These are phyloP conservation scores for Benincasa hispida DNA, from an alignment of 306 rosid genomes.

Conservation along the genomic window DNA sequence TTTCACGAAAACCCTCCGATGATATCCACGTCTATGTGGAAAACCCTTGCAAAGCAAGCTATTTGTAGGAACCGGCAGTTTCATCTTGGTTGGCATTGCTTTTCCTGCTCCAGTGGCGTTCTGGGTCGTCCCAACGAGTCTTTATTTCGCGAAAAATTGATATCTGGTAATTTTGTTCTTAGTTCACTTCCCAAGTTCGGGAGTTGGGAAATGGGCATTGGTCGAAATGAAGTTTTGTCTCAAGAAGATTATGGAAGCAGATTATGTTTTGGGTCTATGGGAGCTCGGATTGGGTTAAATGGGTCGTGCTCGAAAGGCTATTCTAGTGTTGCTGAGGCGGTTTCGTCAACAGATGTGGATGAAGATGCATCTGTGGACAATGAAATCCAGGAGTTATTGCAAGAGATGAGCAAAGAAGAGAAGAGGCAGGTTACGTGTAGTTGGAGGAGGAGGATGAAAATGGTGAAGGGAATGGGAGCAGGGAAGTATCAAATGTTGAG, in stretches of 20 bases:
- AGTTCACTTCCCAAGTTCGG: constrained; percentile 10
- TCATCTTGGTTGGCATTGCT: constrained; percentile 12
- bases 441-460: constrained; percentile 16
- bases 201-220: constrained; percentile 7
- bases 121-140: constrained; percentile 13
- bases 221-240: constrained; percentile 3
- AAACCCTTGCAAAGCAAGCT: constrained; percentile 36
- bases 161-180: constrained; percentile 9
- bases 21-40: constrained; percentile 60
- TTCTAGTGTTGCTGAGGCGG: constrained; percentile 54
- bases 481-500: constrained; percentile 31
- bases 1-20: constrained; percentile 14
- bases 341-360: constrained; percentile 54
- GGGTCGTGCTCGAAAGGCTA: constrained; percentile 30
- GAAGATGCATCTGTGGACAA: constrained; percentile 42
- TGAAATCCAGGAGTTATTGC: constrained; percentile 36
- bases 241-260: constrained; percentile 6
- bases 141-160: background rate
- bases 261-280: constrained; percentile 11
- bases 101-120: constrained; percentile 16
- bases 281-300: constrained; percentile 11
- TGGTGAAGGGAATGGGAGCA: constrained; percentile 26
- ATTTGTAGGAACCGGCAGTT: constrained; percentile 16
- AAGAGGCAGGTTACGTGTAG: constrained; percentile 10
- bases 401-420: constrained; percentile 40